Evolutionary conservation across 768 basidiomycete genomes (phyloP).

Genomic region (Tulasnella calospora): DNA sequence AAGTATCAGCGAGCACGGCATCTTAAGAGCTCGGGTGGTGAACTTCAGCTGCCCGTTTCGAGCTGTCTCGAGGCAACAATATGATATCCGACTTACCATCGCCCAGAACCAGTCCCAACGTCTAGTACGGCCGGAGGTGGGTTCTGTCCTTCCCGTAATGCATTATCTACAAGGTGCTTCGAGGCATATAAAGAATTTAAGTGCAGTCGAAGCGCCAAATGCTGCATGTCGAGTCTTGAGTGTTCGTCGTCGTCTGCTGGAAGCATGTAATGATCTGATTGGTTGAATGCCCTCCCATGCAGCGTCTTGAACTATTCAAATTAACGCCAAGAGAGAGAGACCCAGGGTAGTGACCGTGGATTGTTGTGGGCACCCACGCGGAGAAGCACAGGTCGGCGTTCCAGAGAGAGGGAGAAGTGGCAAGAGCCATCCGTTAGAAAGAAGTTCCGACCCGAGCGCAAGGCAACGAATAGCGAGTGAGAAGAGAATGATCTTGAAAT

Average conservation of each 20-base stretch:
- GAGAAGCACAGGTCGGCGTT: not conserved
- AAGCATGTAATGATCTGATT: conserved; percentile 19
- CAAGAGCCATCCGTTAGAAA: not conserved
- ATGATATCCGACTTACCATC: not conserved
- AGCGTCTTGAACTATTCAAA: conserved; percentile 11
- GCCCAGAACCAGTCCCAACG: conserved; percentile 21
- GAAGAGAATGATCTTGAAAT: not conserved
- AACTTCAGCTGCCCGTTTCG: too few species aligned
- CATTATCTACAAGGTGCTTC: not conserved
- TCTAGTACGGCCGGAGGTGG: conserved; percentile 1
- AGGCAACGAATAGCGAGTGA: not conserved
- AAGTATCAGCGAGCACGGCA: not conserved
- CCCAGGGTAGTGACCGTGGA: not conserved
- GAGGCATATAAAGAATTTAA: conserved; percentile 18
- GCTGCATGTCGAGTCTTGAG: conserved; percentile 19
- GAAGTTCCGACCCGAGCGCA: not conserved
- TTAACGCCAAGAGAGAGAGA: not conserved
- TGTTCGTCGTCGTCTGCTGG: conserved; percentile 24
- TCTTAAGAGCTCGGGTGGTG: not conserved
- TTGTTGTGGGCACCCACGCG: not conserved
- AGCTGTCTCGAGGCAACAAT: too few species aligned
- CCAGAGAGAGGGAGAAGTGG: not conserved
- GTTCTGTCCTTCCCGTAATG: not conserved
- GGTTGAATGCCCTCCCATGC: conserved; percentile 13
- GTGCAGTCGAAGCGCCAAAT: conserved; percentile 8